phyloP scores from a whole-genome alignment of 2,329 filamentous ascomycete species.

The Penicillium psychrosexuale region DNA sequence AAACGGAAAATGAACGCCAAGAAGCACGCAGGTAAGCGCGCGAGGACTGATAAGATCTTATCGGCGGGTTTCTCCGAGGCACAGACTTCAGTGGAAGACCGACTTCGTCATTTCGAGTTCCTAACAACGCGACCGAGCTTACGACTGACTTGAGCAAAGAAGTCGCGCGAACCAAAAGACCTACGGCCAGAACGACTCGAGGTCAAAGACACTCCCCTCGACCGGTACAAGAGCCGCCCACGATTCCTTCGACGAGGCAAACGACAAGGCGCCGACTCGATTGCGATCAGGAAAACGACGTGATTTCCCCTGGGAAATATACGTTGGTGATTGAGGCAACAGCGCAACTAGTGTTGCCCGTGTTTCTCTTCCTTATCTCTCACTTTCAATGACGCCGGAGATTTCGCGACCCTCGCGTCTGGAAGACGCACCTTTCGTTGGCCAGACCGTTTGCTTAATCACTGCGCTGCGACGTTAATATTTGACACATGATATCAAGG shows the following conservation, averaged over 20 bases:
- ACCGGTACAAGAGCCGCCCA: neutral
- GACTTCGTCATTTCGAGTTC: constrained; percentile 15
- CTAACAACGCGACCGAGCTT: neutral
- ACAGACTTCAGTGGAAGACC: constrained; percentile 12
- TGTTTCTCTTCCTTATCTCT: neutral
- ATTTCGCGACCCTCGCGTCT: constrained; percentile 13
- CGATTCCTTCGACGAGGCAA: constrained; percentile 4
- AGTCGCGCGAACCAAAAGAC: neutral
- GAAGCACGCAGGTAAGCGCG: neutral
- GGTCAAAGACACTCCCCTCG: neutral
- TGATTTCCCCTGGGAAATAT: neutral
- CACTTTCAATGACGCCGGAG: constrained; percentile 16
- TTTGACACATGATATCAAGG: neutral
- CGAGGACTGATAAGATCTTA: constrained; percentile 18
- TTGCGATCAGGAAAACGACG: constrained; percentile 4
- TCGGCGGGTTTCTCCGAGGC: constrained; percentile 25
- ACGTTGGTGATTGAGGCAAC: neutral
- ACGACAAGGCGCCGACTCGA: constrained; percentile 5
- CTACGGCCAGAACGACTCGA: neutral
- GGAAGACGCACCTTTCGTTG: constrained; percentile 16
- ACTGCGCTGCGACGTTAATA: constrained; percentile 6
- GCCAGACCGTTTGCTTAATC: constrained; percentile 8
- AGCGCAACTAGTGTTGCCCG: neutral
- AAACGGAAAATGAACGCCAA: too few relatives aligned
- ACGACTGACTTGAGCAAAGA: neutral